A percentile compares a stretch with the other conserved stretches of the same genome.
phyloP scores from a whole-genome alignment of 495 filamentous ascomycete genomes.

The Sporormia fimetaria region DNA sequence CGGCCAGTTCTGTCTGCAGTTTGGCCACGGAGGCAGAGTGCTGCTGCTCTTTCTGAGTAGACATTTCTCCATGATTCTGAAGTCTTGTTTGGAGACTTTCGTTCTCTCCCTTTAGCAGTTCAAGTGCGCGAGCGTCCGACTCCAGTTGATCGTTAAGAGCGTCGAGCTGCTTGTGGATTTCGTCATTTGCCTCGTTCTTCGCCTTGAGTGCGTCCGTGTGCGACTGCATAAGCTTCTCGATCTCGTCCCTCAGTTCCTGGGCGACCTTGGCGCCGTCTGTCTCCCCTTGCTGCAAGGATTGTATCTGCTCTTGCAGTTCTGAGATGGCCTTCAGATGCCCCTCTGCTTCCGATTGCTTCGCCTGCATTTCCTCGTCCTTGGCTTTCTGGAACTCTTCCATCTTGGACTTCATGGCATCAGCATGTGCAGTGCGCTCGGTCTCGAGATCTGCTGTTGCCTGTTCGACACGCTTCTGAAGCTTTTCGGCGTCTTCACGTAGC shows the following conservation, averaged over 20 bases:
- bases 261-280: slow-evolving; percentile 20
- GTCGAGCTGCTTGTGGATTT: slow-evolving; percentile 20
- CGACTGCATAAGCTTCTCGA: slow-evolving; percentile 15
- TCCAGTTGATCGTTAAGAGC: slow-evolving; percentile 21
- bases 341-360: slow-evolving; percentile 16
- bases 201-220: slow-evolving; percentile 15
- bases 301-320: slow-evolving; percentile 19
- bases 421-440: slow-evolving; percentile 14
- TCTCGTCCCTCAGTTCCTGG: slow-evolving; percentile 19
- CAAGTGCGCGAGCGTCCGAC: slow-evolving; percentile 10
- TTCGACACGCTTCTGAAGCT: slow-evolving; percentile 12
- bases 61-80: slow-evolving; percentile 15
- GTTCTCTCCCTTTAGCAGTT: slow-evolving; percentile 15
- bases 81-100: slow-evolving; percentile 19
- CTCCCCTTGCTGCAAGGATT: slow-evolving; percentile 19
- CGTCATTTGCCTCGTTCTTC: slow-evolving; percentile 18
- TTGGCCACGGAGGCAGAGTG: slow-evolving; percentile 9
- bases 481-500: slow-evolving; percentile 9
- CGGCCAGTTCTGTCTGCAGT: slow-evolving; percentile 11
- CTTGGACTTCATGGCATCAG: slow-evolving; percentile 6
- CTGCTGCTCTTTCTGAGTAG: slow-evolving; percentile 15
- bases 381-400: slow-evolving; percentile 7
- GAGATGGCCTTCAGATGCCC: slow-evolving; percentile 16
- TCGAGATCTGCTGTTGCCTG: slow-evolving; percentile 9
- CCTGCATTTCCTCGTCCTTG: slow-evolving; percentile 8